These are phyloP conservation scores for Periconia sp. DNA, from an alignment of 2,329 filamentous ascomycete species.

Conservation along the genomic window DNA sequence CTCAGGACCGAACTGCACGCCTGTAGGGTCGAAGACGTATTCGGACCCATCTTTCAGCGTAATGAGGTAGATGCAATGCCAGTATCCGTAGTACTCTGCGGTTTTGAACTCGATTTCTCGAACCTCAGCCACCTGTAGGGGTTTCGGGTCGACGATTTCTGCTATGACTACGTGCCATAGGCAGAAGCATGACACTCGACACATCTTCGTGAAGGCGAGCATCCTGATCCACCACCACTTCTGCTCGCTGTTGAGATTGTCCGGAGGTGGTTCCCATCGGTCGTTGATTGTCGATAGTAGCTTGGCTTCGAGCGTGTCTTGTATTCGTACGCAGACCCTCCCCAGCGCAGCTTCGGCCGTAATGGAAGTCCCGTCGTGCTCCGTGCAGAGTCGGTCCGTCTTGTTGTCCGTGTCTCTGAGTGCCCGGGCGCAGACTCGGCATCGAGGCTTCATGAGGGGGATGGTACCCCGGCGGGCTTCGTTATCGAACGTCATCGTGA, in stretches of 20 bases:
- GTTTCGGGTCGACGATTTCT: not conserved
- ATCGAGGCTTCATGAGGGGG: not conserved
- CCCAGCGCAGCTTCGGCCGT: not conserved
- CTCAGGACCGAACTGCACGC: slow-evolving; percentile 15
- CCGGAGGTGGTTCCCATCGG: not conserved
- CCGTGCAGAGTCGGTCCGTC: not conserved
- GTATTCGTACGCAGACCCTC: not conserved
- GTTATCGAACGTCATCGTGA: too few species aligned
- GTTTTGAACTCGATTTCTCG: slow-evolving; percentile 4
- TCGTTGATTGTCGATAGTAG: not conserved
- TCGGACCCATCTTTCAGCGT: not conserved
- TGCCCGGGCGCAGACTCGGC: not conserved
- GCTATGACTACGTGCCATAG: not conserved
- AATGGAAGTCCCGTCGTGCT: not conserved
- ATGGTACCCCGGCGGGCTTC: not conserved
- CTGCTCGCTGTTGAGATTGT: not conserved
- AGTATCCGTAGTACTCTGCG: not conserved
- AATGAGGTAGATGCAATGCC: slow-evolving; percentile 10
- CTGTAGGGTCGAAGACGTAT: slow-evolving; percentile 19
- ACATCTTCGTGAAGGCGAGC: not conserved
- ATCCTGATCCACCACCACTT: not conserved
- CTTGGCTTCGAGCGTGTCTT: not conserved
- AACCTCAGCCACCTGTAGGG: not conserved
- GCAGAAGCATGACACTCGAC: not conserved
- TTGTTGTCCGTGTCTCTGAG: not conserved